phyloP scores from a whole-genome alignment of 345 rosid genomes.

The Hypericum perforatum region DNA sequence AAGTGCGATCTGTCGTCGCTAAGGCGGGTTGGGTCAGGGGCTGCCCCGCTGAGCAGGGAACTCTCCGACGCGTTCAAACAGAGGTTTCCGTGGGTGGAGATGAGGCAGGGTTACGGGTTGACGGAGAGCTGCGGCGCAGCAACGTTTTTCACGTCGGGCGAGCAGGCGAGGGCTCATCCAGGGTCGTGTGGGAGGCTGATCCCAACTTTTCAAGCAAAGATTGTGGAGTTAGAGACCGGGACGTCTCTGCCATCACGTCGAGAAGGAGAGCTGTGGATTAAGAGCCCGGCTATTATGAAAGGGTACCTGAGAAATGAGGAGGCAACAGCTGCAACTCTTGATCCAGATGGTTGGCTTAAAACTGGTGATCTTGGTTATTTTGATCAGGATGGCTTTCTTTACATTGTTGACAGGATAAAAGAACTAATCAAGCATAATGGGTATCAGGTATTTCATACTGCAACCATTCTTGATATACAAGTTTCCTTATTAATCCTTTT shows the following conservation, averaged over 20 bases:
- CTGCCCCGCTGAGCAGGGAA: conserved; percentile 57
- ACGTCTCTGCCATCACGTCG: conserved; percentile 23
- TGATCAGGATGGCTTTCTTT: conserved; percentile 41
- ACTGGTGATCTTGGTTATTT: conserved; percentile 60
- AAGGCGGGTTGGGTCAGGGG: conserved; percentile 41
- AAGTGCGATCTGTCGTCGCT: conserved; percentile 30
- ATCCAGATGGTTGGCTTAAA: conserved; percentile 46
- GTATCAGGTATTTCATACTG: conserved; percentile 31
- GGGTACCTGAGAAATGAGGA: conserved; percentile 40
- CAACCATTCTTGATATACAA: neutral
- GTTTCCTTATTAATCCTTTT: too few relatives aligned
- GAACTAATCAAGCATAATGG: conserved; percentile 70
- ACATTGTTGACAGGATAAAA: conserved; percentile 51
- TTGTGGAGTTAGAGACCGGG: conserved; percentile 38
- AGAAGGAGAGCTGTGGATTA: conserved; percentile 48
- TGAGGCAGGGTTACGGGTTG: conserved; percentile 52
- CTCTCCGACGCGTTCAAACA: conserved; percentile 28
- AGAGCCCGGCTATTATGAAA: conserved; percentile 38
- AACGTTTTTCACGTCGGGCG: conserved; percentile 14
- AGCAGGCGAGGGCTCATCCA: conserved; percentile 27
- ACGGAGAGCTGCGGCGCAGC: conserved; percentile 47
- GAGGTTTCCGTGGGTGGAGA: conserved; percentile 51
- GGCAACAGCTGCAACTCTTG: conserved; percentile 37
- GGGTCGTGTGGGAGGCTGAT: conserved; percentile 36
- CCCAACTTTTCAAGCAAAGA: conserved; percentile 34